A percentile compares a stretch with the other conserved stretches of the same genome.
These are phyloP conservation scores for Boletus rubroflammeus DNA, from an alignment of 768 basidiomycete species.

Conservation along the genomic window DNA sequence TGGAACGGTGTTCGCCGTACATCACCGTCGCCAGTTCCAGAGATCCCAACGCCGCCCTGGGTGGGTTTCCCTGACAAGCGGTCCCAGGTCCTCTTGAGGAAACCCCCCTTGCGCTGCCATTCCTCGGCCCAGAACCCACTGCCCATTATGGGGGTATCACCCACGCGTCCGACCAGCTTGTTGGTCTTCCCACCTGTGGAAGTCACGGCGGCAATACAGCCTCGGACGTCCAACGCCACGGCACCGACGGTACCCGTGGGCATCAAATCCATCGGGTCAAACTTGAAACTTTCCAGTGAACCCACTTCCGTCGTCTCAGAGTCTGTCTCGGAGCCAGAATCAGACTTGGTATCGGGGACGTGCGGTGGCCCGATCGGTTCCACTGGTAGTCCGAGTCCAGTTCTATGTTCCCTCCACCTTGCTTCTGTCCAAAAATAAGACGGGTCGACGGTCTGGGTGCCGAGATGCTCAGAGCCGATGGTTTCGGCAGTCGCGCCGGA, in stretches of 20 bases:
- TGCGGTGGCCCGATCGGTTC: constrained; percentile 45
- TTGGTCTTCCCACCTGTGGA: constrained; percentile 84
- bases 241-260: constrained; percentile 84
- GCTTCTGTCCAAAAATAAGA: constrained; percentile 75
- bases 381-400: constrained; percentile 70
- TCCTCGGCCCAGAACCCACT: constrained; percentile 84
- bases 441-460: constrained; percentile 59
- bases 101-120: constrained; percentile 46
- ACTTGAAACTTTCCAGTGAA: constrained; percentile 11
- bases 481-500: constrained; percentile 63
- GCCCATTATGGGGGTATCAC: constrained; percentile 78
- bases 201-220: constrained; percentile 69
- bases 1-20: constrained; percentile 37
- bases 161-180: constrained; percentile 78
- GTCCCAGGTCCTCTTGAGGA: constrained; percentile 38
- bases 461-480: constrained; percentile 49
- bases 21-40: constrained; percentile 84
- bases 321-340: constrained; percentile 9
- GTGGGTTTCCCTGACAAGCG: constrained; percentile 34
- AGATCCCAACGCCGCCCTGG: constrained; percentile 60
- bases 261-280: constrained; percentile 46
- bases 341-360: constrained; percentile 13
- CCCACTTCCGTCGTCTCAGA: constrained; percentile 18
- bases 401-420: constrained; percentile 75
- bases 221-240: constrained; percentile 70